These are phyloP conservation scores for Fomitiporia mediterranea DNA, from an alignment of 1,284 basidiomycete species.

Conservation along the genomic window DNA sequence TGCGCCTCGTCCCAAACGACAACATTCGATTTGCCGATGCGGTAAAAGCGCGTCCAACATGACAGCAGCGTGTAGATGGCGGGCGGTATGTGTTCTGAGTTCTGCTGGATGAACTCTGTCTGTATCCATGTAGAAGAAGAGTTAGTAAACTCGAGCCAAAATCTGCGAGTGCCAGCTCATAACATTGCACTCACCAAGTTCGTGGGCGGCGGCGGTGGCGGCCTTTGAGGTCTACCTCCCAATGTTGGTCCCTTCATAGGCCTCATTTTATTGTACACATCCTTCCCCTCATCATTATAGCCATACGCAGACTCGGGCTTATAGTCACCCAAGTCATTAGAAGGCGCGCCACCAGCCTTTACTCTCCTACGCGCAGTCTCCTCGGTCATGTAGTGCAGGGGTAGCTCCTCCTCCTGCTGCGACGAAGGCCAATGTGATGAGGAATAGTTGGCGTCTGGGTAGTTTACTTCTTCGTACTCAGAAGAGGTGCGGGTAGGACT, in stretches of 20 bases:
- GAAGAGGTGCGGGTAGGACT: slow-evolving; percentile 44
- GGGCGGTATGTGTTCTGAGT: slow-evolving; percentile 78
- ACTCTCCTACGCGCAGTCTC: slow-evolving; percentile 62
- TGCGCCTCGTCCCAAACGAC: slow-evolving; percentile 99
- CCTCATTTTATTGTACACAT: slow-evolving; percentile 63
- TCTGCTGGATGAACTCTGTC: slow-evolving; percentile 78
- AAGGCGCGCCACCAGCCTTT: slow-evolving; percentile 35
- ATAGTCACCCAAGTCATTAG: slow-evolving; percentile 34
- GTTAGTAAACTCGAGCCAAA: too few species aligned
- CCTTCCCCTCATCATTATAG: slow-evolving; percentile 68
- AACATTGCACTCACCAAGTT: slow-evolving; percentile 52
- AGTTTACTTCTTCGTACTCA: slow-evolving; percentile 66
- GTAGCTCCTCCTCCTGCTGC: slow-evolving; percentile 51
- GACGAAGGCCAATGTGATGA: slow-evolving; percentile 31
- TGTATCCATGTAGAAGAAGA: slow-evolving; percentile 29
- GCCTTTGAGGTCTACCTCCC: slow-evolving; percentile 57
- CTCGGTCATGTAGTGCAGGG: slow-evolving; percentile 67
- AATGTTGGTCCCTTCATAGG: slow-evolving; percentile 44
- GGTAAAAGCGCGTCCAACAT: slow-evolving; percentile 92
- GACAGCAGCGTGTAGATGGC: slow-evolving; percentile 88
- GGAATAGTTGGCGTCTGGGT: slow-evolving; percentile 35
- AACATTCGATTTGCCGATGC: slow-evolving; percentile 81
- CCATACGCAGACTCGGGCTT: slow-evolving; percentile 33
- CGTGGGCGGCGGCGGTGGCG: slow-evolving; percentile 62
- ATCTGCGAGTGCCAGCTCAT: slow-evolving; percentile 13